Base-by-base conservation (phyloP, 2,329 filamentous ascomycete species). In the Cordyceps cicadae region DNA sequence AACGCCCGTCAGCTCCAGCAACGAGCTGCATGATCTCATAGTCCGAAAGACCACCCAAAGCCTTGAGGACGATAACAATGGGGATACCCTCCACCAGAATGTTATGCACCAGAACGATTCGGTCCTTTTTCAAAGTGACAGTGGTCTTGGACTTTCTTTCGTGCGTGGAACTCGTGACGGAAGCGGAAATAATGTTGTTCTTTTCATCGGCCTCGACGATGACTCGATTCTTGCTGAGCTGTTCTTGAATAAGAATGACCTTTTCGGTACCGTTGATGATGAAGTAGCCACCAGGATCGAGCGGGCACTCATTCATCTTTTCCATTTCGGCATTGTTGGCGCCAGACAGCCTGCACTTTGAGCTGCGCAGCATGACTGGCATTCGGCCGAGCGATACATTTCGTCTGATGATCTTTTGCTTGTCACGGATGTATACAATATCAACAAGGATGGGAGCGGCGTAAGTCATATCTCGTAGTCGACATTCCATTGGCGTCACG, bases 91-190 rank as follows among this genome's bases (percentile, higher is more conserved):
- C 94, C 54, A 87, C 88, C 8, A 99, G 79, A 50, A 96, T 91
- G 72, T 99, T 99, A 76, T 99, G 94, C 65, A 90, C 88, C 50
- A 99, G 81, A 62, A 88, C 87, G 62, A 99, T 90, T 55, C 89
- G 85, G 60, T 96, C 93, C 73, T 97, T 97, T 76, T 97, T 97
- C 59, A 96, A 77, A 15, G 93, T 84, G 56, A 99, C 91, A 68
- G 97, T 97, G 60, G 91, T 97, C 78, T 99, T 99, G 12, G 94
- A 97, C 74, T 97, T 97, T 68, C 95, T 85, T 73, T 97, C 94
- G 74, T 97, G 92, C 1, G 95, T 97, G 34, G 94, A 97, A 84
- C 92, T 95, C 8, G 92, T 99, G 34, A 97, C 94, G 1, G 94
- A 97, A 43, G 95, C 94, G 66, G 93, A 90, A 61, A 97, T 93